Conservation (phyloP, 2,329 filamentous ascomycete genomes). For the Fusarium oxysporum region DNA sequence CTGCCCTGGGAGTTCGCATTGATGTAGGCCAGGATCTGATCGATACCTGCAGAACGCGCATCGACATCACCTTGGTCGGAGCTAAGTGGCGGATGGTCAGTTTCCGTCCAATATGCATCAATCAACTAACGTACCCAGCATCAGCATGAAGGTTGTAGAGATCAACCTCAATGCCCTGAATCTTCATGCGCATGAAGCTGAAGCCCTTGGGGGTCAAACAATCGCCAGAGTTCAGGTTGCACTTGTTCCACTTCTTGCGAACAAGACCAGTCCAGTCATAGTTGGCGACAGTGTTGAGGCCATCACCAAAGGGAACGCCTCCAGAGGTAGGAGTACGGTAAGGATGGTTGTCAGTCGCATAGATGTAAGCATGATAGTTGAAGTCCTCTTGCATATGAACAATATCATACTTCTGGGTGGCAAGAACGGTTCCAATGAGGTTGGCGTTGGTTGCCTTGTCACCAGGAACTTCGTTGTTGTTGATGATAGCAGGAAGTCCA, state of each 20-base stretch:
- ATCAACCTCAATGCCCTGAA: constrained; percentile 69
- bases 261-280: constrained; percentile 64
- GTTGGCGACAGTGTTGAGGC: constrained; percentile 72
- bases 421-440: constrained; percentile 67
- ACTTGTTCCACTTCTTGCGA: constrained; percentile 69
- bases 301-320: constrained; percentile 71
- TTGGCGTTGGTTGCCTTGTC: constrained; percentile 70
- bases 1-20: constrained; percentile 67
- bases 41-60: constrained; percentile 69
- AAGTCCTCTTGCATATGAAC: constrained; percentile 78
- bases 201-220: constrained; percentile 78
- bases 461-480: constrained; percentile 68
- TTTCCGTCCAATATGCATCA: background rate
- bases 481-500: constrained; percentile 67
- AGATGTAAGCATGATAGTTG: constrained; percentile 74
- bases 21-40: constrained; percentile 70
- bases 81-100: constrained; percentile 40
- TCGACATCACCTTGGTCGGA: constrained; percentile 62
- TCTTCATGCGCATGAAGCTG: constrained; percentile 70
- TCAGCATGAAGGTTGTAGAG: constrained; percentile 76
- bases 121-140: constrained; percentile 55
- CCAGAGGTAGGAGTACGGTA: constrained; percentile 73
- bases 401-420: constrained; percentile 68
- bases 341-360: constrained; percentile 68
- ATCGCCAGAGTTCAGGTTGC: constrained; percentile 68